Evolutionary conservation across 2,329 filamentous ascomycete species (phyloP), one percentile per base, ranked within the genome.

Genomic region (Cladosporium sp.): DNA sequence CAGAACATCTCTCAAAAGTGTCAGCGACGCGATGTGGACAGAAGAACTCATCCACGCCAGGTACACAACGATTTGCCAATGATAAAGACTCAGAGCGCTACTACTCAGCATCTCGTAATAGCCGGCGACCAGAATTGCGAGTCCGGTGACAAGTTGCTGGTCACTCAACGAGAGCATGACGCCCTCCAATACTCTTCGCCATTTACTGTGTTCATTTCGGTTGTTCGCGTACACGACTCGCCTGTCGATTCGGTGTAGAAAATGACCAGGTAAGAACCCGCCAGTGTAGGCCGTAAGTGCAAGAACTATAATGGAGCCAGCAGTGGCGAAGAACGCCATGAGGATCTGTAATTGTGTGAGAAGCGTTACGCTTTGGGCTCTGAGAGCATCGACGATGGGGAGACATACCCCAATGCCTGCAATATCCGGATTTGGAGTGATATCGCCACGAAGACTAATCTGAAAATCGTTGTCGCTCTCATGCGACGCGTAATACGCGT

Each of bases 71-170:
- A 55, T 62, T 19, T 63, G 59, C 37, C 61, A 67, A 45, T 67
- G 65, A 17, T 58, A 58, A 1, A 45, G 15, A 2, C 51, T 51
- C 6, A 65, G 34, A 19, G 51, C 39, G 9, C 8, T 3, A 15
- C 40, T 12, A 7, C 25, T 28, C 14, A 45, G 19, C 17, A 55
- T 57, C 37, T 57, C 47, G 22, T 58, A 59, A 36, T 61, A 67
- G 8, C 61, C 64, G 1, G 63, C 58, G 7, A 58, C 56, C 0
- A 66, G 52, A 14, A 66, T 58, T 3, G 63, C 61, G 17, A 67
- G 60, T 1, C 65, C 64, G 0, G 63, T 65, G 1, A 67, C 61
- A 17, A 67, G 62, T 22, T 67, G 64, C 43, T 66, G 63, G 38
- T 65, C 64, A 37, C 60, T 63, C 9, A 66, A 51, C 3, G 59